Evolutionary conservation across 2,329 filamentous ascomycete species (phyloP).

Genomic region (Colletotrichum gigasporum): DNA sequence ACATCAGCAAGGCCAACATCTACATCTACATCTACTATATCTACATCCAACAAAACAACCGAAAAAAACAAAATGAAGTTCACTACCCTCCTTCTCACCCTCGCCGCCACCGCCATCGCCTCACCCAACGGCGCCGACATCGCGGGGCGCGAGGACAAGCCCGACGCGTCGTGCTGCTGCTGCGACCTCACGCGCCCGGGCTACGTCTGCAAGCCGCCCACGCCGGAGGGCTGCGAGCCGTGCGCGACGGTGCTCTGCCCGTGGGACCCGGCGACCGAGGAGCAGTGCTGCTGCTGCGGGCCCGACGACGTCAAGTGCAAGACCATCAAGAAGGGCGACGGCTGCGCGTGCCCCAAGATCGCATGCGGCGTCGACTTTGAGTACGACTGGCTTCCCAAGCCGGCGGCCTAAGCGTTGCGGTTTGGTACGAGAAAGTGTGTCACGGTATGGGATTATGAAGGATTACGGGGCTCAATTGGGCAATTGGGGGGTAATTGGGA

Average conservation of each 20-base stretch:
- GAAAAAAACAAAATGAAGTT: slow-evolving; percentile 27
- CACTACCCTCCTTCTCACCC: slow-evolving; percentile 33
- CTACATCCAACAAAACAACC: slow-evolving; percentile 32
- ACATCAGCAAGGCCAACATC: neutral
- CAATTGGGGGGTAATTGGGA: too few relatives aligned
- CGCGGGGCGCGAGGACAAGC: slow-evolving; percentile 21
- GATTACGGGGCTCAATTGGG: too few relatives aligned
- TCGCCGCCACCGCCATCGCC: slow-evolving; percentile 31
- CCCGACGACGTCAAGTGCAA: slow-evolving; percentile 7
- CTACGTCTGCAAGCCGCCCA: slow-evolving; percentile 30
- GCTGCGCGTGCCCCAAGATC: slow-evolving; percentile 24
- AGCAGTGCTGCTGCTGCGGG: slow-evolving; percentile 35
- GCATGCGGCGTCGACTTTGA: slow-evolving; percentile 29
- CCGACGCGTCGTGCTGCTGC: slow-evolving; percentile 36
- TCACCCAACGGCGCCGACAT: slow-evolving; percentile 30
- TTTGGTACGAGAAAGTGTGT: too few relatives aligned
- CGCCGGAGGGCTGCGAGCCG: slow-evolving; percentile 6
- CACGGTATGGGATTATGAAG: too few relatives aligned
- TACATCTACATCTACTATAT: neutral
- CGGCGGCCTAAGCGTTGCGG: too few relatives aligned
- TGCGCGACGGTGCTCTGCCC: slow-evolving; percentile 32
- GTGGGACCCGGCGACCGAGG: slow-evolving; percentile 32
- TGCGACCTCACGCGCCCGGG: slow-evolving; percentile 30
- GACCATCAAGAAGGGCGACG: slow-evolving; percentile 5
- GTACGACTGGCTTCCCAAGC: neutral